Percentiles rank a stretch among this genome's conserved stretches.
These are phyloP conservation scores for Camellia oleifera DNA, from an alignment of 179 eudicot genomes.

Conservation along the genomic window DNA sequence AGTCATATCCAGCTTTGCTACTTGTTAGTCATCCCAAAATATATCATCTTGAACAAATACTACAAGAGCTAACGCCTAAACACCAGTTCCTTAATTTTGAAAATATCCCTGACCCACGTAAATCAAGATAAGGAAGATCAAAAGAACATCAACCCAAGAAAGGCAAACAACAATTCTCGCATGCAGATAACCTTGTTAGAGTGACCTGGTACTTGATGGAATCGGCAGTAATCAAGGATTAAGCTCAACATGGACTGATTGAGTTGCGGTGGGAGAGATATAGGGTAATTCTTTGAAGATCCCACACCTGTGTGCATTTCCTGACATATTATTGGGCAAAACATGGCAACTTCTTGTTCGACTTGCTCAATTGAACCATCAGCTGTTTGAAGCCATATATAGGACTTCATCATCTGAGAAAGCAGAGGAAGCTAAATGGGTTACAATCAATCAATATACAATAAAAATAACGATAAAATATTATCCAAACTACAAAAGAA, in stretches of 20 bases:
- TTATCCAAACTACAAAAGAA: background rate
- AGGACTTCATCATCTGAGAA: slow-evolving; percentile 70
- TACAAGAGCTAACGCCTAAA: background rate
- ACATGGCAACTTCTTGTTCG: slow-evolving; percentile 60
- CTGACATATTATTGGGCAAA: slow-evolving; percentile 78
- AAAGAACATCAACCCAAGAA: background rate
- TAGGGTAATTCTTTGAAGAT: slow-evolving; percentile 69
- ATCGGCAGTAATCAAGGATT: slow-evolving; percentile 85
- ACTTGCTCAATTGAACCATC: slow-evolving; percentile 89
- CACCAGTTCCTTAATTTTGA: background rate
- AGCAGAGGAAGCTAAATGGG: slow-evolving; percentile 6
- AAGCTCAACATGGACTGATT: slow-evolving; percentile 71
- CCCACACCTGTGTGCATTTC: slow-evolving; percentile 79
- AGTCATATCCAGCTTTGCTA: slow-evolving; percentile 3
- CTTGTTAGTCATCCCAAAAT: background rate
- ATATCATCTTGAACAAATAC: background rate
- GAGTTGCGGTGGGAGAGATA: slow-evolving; percentile 78
- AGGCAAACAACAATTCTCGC: background rate
- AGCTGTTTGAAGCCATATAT: slow-evolving; percentile 82
- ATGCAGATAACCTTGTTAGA: slow-evolving; percentile 67
- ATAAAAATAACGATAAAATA: background rate
- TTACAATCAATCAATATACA: background rate
- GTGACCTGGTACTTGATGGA: slow-evolving; percentile 86
- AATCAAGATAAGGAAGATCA: slow-evolving; percentile 1
- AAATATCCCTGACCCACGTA: background rate